Evolutionary conservation across 768 basidiomycete species (phyloP).

Genomic region (Boletus edulis): DNA sequence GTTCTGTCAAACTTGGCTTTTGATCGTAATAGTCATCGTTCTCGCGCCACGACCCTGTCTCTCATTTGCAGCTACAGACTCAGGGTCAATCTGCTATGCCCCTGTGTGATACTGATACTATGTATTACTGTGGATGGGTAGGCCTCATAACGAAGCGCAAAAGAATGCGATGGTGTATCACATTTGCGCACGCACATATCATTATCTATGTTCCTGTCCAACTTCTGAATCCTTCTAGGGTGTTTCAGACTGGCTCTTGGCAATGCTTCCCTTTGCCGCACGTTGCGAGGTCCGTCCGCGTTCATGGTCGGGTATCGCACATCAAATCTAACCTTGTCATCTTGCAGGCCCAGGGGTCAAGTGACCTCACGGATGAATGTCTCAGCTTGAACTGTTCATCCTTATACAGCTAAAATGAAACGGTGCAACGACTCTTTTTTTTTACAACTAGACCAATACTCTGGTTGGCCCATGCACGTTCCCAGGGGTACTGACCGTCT

Average conservation of each 20-base stretch:
- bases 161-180: constrained; percentile 2
- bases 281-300: constrained; percentile 13
- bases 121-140: too few relatives aligned
- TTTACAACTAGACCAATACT: background rate
- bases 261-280: background rate
- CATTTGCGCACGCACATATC: background rate
- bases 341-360: background rate
- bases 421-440: background rate
- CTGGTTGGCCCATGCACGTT: background rate
- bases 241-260: background rate
- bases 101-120: too few relatives aligned
- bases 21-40: background rate
- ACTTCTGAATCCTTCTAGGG: background rate
- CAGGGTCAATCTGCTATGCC: too few relatives aligned
- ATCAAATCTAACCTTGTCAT: constrained; percentile 15
- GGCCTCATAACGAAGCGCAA: background rate
- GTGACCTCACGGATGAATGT: background rate
- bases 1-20: too few relatives aligned
- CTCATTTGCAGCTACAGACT: background rate
- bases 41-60: background rate
- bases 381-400: background rate
- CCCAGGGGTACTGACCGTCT: background rate
- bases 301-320: background rate
- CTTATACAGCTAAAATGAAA: background rate
- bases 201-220: background rate